A percentile compares a stretch with the other conserved stretches of the same genome.
These are phyloP conservation scores for Clonostachys rhizophaga DNA, from an alignment of 2,329 filamentous ascomycete genomes.

Conservation along the genomic window DNA sequence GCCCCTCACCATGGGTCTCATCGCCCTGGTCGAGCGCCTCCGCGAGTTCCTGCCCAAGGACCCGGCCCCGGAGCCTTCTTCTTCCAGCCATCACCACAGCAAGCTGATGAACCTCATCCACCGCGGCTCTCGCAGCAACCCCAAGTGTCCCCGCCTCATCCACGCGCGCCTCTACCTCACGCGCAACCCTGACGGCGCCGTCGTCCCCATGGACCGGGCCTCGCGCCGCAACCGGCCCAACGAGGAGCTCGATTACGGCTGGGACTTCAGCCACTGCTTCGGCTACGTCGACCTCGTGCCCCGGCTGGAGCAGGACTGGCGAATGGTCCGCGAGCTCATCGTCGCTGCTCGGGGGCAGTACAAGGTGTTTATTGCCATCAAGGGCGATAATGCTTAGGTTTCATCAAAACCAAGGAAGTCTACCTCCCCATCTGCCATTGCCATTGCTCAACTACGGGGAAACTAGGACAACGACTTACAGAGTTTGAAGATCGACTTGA, in stretches of 20 bases:
- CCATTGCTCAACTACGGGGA: no score
- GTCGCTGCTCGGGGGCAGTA: conserved; percentile 11
- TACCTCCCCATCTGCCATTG: no score
- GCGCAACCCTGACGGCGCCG: conserved; percentile 7
- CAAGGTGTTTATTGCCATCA: conserved; percentile 16
- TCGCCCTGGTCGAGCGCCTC: conserved; percentile 14
- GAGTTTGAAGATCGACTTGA: no score
- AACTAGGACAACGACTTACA: no score
- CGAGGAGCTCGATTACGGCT: conserved; percentile 7
- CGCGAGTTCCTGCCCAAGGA: conserved; percentile 4
- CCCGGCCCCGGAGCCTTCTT: not conserved
- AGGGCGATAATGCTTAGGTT: not conserved
- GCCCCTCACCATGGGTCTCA: conserved; percentile 10
- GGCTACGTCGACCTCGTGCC: conserved; percentile 15
- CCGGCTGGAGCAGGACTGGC: conserved; percentile 16
- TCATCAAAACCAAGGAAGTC: no score
- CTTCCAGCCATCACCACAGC: not conserved
- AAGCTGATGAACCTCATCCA: not conserved
- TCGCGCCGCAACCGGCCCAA: no score
- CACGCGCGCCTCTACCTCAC: conserved; percentile 12
- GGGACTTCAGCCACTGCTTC: conserved; percentile 15
- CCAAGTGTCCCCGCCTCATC: conserved; percentile 9
- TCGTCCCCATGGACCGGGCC: not conserved
- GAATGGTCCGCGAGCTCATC: conserved; percentile 18
- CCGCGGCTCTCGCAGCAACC: not conserved